Base-by-base conservation (phyloP, 192 early-diverging fungal species). In the Rhizophlyctis rosea region DNA sequence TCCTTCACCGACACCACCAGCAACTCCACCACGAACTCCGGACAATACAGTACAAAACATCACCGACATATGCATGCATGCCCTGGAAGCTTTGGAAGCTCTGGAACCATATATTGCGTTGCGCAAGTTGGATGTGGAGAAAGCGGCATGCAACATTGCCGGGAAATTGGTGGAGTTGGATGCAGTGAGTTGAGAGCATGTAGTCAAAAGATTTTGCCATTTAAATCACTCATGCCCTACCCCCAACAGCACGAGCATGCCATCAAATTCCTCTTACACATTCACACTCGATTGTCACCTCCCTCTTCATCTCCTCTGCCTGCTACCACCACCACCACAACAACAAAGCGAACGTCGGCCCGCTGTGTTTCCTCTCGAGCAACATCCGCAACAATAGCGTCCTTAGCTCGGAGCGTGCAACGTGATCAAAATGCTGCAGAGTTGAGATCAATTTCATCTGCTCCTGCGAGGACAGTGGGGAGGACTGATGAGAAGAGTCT, bases 141-240 rank as follows among this genome's bases (percentile, higher is more conserved):
- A 47, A 13, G 52, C 34, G 7, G 67, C 67, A 18, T 68, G 67
- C 44, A 34, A 53, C 3, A 28, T 68, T 35, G 67, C 59, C 9
- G 16, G 39, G 3, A 29, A 58, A 27, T 35, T 68, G 2, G 47
- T 39, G 11, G 65, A 60, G 16, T 24, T 53, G 1, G 7, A 13
- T 4, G 30, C 57, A 32, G 65, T 65, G 32, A 5, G 57, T 52
- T 30, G n/a, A n/a, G n/a, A n/a, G n/a, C n/a, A n/a, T n/a, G n/a
- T n/a, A n/a, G n/a, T n/a, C n/a, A n/a, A n/a, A n/a, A n/a, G n/a
- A n/a, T n/a, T n/a, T n/a, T n/a, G n/a, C n/a, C n/a, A n/a, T n/a
- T n/a, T n/a, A n/a, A n/a, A n/a, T n/a, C n/a, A n/a, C n/a, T n/a
- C n/a, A n/a, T n/a, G n/a, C n/a, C n/a, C n/a, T n/a, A n/a, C n/a